Evolutionary conservation across 208 protist species (phyloP).

Genomic region (Porcisia deanei): DNA sequence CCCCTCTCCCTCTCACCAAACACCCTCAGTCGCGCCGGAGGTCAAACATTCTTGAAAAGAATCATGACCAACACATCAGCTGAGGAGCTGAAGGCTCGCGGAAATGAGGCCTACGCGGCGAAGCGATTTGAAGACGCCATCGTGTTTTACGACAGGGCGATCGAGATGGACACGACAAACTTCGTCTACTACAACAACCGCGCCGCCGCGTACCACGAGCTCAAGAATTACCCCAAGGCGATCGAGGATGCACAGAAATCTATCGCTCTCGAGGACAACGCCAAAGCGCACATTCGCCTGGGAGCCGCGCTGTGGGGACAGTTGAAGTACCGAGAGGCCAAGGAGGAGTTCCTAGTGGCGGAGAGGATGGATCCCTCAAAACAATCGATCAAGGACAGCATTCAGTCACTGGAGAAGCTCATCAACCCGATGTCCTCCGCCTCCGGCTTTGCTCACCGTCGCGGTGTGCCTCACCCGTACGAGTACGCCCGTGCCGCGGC

Average conservation of each 20-base stretch:
- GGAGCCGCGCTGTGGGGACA: conserved; percentile 65
- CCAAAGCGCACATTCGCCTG: conserved; percentile 63
- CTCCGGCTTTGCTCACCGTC: conserved; percentile 23
- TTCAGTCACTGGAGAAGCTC: conserved; percentile 36
- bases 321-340: conserved; percentile 48
- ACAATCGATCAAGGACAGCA: conserved; percentile 35
- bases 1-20: not conserved
- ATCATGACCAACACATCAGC: conserved; percentile 32
- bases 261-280: conserved; percentile 60
- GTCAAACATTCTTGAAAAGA: not conserved
- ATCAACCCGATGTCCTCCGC: conserved; percentile 28
- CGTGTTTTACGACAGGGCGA: conserved; percentile 74
- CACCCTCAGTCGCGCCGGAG: not conserved
- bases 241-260: conserved; percentile 64
- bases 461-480: conserved; percentile 38
- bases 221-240: conserved; percentile 77
- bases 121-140: conserved; percentile 83
- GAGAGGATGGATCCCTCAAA: conserved; percentile 50
- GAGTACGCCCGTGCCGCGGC: conserved; percentile 37
- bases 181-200: conserved; percentile 87
- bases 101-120: conserved; percentile 78
- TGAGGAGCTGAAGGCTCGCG: conserved; percentile 68
- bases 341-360: conserved; percentile 55
- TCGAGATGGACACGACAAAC: conserved; percentile 72
- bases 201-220: conserved; percentile 74